Evolutionary conservation across 1,139 yeast species (phyloP).

Genomic region (Candida sanyaensis): DNA sequence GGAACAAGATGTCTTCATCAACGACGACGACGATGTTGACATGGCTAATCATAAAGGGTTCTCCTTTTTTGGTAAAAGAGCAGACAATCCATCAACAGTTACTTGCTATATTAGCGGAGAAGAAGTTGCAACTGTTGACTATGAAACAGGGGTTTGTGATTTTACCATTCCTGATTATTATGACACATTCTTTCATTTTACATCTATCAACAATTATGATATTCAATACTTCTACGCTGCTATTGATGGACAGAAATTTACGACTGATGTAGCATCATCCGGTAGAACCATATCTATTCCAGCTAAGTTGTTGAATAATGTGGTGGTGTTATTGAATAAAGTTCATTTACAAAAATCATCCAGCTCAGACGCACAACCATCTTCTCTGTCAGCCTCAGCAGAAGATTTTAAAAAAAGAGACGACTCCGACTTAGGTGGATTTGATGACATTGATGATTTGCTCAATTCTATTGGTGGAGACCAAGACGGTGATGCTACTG

Average conservation of each 20-base stretch:
- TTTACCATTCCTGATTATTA: slow-evolving; percentile 31
- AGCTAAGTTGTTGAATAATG: slow-evolving; percentile 28
- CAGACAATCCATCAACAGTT: slow-evolving; percentile 19
- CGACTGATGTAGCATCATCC: slow-evolving; percentile 34
- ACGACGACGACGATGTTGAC: no score
- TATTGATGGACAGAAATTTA: slow-evolving; percentile 24
- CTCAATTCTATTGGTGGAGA: no score
- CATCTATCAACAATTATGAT: slow-evolving; percentile 30
- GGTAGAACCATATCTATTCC: slow-evolving; percentile 35
- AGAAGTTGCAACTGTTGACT: slow-evolving; percentile 34
- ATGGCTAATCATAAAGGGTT: no score
- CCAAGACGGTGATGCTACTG: no score
- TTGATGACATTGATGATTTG: no score
- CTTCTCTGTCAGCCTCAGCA: no score
- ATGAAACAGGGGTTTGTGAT: slow-evolving; percentile 41
- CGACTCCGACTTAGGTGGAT: no score
- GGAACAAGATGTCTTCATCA: no score
- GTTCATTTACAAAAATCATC: slow-evolving; percentile 22
- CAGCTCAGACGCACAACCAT: slow-evolving; percentile 18
- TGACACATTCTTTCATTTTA: slow-evolving; percentile 28
- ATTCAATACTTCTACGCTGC: slow-evolving; percentile 38
- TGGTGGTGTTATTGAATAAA: slow-evolving; percentile 26
- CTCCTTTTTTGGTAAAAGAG: no score
- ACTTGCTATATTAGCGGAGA: slow-evolving; percentile 38
- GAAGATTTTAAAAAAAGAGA: no score